phyloP scores from a whole-genome alignment of 495 filamentous ascomycete genomes.

The Trichocladium uniseriatum region DNA sequence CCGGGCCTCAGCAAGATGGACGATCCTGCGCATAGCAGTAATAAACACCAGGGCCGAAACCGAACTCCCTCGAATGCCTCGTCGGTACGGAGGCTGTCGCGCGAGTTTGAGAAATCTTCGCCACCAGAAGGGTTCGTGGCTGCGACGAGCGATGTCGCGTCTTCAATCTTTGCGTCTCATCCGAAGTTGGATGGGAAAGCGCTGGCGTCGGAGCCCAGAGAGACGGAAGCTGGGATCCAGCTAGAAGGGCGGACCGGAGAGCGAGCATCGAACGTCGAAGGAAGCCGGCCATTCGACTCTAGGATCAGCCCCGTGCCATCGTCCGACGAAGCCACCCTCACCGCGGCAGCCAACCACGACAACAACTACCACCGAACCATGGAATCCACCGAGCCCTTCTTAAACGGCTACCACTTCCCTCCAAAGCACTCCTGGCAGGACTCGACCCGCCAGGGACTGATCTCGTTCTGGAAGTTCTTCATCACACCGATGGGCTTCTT shows the following conservation, averaged over 20 bases:
- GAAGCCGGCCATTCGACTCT: not conserved
- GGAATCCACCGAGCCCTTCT: constrained; percentile 20
- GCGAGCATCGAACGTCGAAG: not conserved
- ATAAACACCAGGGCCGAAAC: not conserved
- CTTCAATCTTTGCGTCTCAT: constrained; percentile 11
- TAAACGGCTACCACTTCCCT: constrained; percentile 62
- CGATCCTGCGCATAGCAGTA: not conserved
- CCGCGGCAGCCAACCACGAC: not conserved
- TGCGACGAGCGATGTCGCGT: constrained; percentile 38
- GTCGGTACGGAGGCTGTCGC: constrained; percentile 34
- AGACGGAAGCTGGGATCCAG: not conserved
- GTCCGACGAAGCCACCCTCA: constrained; percentile 4
- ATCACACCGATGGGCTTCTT: constrained; percentile 63
- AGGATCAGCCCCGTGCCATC: not conserved
- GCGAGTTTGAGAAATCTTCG: constrained; percentile 38
- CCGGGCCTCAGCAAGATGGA: not conserved
- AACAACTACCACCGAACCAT: not conserved
- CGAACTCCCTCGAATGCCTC: constrained; percentile 19
- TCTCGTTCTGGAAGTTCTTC: constrained; percentile 46
- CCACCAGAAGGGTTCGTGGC: constrained; percentile 46
- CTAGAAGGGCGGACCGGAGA: not conserved
- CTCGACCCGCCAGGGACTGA: constrained; percentile 44
- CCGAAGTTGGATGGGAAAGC: not conserved
- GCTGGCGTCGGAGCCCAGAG: not conserved
- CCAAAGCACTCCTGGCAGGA: constrained; percentile 57